Conservation (phyloP, 192 early-diverging fungal species). For the Tieghemiomyces parasiticus region DNA sequence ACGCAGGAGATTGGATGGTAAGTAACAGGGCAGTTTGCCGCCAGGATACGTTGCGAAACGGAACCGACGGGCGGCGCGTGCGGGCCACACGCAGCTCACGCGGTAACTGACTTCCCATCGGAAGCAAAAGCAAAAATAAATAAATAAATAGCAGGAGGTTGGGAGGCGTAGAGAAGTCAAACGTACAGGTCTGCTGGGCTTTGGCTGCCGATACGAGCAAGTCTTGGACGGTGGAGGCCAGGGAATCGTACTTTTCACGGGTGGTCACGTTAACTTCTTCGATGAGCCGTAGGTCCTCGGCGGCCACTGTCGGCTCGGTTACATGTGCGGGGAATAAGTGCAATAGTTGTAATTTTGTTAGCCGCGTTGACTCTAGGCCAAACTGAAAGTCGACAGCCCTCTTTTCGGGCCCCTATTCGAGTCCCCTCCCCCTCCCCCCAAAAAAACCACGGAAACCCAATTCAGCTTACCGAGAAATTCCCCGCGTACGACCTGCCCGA, state of each 20-base stretch:
- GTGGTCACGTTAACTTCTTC: background rate
- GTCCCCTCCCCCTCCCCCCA: background rate
- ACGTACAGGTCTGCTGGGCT: background rate
- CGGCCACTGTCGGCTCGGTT: background rate
- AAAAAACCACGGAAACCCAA: background rate
- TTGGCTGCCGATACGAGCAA: background rate
- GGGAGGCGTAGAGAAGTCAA: no score
- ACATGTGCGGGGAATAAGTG: background rate
- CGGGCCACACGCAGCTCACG: no score
- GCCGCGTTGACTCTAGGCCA: background rate
- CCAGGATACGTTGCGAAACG: no score
- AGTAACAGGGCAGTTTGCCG: no score
- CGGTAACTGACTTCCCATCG: no score
- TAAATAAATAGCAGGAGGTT: no score
- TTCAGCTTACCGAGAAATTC: background rate
- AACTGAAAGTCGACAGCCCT: no score
- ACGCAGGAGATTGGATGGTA: no score
- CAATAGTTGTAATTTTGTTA: background rate
- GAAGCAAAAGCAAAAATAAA: no score
- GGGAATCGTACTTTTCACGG: background rate
- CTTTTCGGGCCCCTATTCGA: no score
- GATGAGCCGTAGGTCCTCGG: background rate
- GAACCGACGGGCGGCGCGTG: no score
- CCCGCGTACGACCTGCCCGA: no score
- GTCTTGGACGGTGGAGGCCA: background rate